These are phyloP conservation scores for Scopulariopsis brevicaulis DNA, from an alignment of 2,329 filamentous ascomycete genomes.

Conservation along the genomic window DNA sequence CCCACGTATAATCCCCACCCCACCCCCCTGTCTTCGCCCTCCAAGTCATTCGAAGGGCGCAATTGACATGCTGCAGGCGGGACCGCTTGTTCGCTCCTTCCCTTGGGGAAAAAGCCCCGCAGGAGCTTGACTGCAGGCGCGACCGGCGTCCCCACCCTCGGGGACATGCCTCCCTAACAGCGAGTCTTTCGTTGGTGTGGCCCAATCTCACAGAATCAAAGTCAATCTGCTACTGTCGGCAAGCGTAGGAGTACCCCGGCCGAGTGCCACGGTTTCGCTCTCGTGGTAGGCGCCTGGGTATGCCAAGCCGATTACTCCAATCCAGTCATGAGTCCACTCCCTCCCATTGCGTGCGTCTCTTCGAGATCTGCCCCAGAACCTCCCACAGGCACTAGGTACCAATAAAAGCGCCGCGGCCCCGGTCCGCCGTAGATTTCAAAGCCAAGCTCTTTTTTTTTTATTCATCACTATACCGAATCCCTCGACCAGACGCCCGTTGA, in stretches of 20 bases:
- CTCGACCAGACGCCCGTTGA: not conserved
- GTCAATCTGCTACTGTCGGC: not conserved
- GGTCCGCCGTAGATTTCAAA: not conserved
- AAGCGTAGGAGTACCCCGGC: not conserved
- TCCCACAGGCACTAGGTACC: not conserved
- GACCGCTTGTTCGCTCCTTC: conserved; percentile 2
- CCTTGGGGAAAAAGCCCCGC: not conserved
- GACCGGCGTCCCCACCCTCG: not conserved
- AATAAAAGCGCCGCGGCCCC: not conserved
- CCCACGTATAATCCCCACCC: not conserved
- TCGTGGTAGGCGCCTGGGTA: not conserved
- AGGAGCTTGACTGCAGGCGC: not conserved
- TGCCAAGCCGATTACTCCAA: not conserved
- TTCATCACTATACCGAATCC: not conserved
- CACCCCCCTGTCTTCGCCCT: not conserved
- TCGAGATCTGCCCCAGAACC: not conserved
- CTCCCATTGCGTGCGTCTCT: not conserved
- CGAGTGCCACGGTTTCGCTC: not conserved
- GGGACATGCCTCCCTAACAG: not conserved
- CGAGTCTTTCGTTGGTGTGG: not conserved
- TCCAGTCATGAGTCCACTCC: not conserved
- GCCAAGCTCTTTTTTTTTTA: not conserved
- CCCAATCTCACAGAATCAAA: not conserved
- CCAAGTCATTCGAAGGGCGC: conserved; percentile 26
- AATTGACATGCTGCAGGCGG: conserved; percentile 17